These are phyloP conservation scores for Vanilla planifolia DNA, from an alignment of 106 monocot species.

Conservation along the genomic window DNA sequence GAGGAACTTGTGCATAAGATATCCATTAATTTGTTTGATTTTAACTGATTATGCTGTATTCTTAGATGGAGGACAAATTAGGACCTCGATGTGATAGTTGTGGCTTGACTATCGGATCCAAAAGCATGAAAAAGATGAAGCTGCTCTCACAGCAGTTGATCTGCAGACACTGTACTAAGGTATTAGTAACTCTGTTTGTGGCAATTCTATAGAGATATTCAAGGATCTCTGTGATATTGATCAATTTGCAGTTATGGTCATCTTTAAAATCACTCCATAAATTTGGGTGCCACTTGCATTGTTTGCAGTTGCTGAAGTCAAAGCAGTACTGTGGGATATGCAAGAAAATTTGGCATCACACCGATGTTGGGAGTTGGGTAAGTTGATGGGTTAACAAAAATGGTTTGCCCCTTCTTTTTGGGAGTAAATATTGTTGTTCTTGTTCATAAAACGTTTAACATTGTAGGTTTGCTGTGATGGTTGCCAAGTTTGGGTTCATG, in stretches of 20 bases:
- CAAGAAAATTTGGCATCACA: constrained; percentile 90
- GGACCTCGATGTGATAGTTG: constrained; percentile 65
- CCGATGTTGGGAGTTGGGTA: constrained; percentile 82
- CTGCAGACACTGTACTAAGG: constrained; percentile 83
- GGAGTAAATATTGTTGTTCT: neutral
- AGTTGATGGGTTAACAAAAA: constrained; percentile 5
- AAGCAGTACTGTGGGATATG: constrained; percentile 97
- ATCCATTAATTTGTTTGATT: neutral
- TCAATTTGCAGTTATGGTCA: neutral
- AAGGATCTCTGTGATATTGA: neutral
- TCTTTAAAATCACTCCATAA: constrained; percentile 1
- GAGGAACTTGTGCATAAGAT: neutral
- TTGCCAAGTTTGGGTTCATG: constrained; percentile 93
- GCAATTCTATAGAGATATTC: neutral
- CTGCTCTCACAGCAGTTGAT: constrained; percentile 37
- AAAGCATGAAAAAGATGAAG: constrained; percentile 60
- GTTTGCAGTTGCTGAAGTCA: constrained; percentile 62
- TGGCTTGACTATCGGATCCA: constrained; percentile 41
- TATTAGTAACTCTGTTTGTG: constrained; percentile 13
- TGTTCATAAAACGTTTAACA: constrained; percentile 8
- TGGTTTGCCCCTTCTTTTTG: neutral
- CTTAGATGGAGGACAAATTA: constrained; percentile 32
- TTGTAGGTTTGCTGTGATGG: constrained; percentile 77
- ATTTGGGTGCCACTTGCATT: too few species aligned
- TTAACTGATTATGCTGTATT: neutral